Evolutionary conservation across 2,329 filamentous ascomycete genomes (phyloP).

Genomic region (Epichloe brachyelytri): DNA sequence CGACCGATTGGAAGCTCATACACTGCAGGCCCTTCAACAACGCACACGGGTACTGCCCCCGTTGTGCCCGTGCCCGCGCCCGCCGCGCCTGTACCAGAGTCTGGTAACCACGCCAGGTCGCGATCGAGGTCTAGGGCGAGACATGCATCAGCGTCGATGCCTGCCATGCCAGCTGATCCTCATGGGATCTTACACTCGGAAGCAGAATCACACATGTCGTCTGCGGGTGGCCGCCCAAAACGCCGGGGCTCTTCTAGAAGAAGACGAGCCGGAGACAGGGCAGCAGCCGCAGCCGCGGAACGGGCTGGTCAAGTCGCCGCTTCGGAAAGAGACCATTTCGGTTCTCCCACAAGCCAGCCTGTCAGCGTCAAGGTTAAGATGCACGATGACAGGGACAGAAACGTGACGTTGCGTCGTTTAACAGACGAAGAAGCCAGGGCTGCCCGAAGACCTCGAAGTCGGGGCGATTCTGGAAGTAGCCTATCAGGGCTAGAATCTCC

Average conservation of each 20-base stretch:
- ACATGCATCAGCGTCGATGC: constrained; percentile 35
- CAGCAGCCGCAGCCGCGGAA: constrained; percentile 34
- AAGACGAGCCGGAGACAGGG: constrained; percentile 30
- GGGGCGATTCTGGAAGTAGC: constrained; percentile 41
- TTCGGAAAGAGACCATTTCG: constrained; percentile 24
- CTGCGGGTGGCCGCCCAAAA: constrained; percentile 22
- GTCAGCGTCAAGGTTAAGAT: constrained; percentile 48
- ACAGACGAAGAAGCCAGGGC: constrained; percentile 46
- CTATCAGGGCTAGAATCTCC: constrained; percentile 43
- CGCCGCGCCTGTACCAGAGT: constrained; percentile 7
- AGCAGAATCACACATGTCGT: constrained; percentile 17
- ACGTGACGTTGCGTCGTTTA: constrained; percentile 47
- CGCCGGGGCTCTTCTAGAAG: constrained; percentile 33
- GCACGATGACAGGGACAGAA: constrained; percentile 46
- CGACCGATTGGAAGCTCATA: constrained; percentile 16
- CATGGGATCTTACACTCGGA: constrained; percentile 27
- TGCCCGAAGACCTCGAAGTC: constrained; percentile 24
- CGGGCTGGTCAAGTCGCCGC: constrained; percentile 35
- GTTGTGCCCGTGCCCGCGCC: constrained; percentile 1
- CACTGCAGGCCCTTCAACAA: constrained; percentile 8
- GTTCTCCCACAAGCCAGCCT: constrained; percentile 30
- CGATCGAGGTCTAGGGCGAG: constrained; percentile 24
- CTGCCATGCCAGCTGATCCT: constrained; percentile 39
- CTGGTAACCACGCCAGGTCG: constrained; percentile 18
- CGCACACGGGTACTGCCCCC: constrained; percentile 12